Evolutionary conservation across 495 filamentous ascomycete genomes (phyloP).

Genomic region (Symbiotaphrina buchneri): DNA sequence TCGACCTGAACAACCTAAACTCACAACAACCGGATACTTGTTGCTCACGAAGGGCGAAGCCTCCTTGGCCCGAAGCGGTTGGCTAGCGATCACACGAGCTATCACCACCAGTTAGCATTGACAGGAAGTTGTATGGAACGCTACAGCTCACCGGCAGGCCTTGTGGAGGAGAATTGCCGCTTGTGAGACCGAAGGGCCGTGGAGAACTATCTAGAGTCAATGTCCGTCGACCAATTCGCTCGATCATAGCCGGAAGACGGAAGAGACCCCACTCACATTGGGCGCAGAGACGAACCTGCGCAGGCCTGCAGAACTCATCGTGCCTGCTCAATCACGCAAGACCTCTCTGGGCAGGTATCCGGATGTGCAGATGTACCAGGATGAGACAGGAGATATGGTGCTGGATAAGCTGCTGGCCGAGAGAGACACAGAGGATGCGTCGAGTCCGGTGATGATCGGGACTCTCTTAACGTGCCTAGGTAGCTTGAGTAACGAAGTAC

Average conservation of each 20-base stretch:
- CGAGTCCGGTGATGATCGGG: too few relatives aligned
- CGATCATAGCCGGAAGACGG: slow-evolving; percentile 6
- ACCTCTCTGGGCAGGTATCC: too few relatives aligned
- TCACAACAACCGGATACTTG: slow-evolving; percentile 84
- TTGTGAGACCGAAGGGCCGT: slow-evolving; percentile 26
- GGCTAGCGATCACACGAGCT: slow-evolving; percentile 65
- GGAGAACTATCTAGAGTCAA: slow-evolving; percentile 16
- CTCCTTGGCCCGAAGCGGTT: slow-evolving; percentile 77
- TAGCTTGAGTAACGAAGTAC: too few relatives aligned
- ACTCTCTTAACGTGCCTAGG: too few relatives aligned
- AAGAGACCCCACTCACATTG: slow-evolving; percentile 19
- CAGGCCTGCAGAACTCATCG: slow-evolving; percentile 33
- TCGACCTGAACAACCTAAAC: slow-evolving; percentile 16
- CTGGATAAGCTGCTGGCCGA: too few relatives aligned
- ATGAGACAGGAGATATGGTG: too few relatives aligned
- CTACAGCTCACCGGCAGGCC: slow-evolving; percentile 36
- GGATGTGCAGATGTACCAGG: too few relatives aligned
- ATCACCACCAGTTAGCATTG: slow-evolving; percentile 10
- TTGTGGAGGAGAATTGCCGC: slow-evolving; percentile 68
- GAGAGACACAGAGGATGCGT: too few relatives aligned
- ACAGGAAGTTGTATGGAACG: slow-evolving; percentile 5
- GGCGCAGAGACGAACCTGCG: slow-evolving; percentile 34
- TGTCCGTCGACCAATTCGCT: slow-evolving; percentile 2
- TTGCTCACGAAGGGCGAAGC: slow-evolving; percentile 58
- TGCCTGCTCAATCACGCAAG: too few relatives aligned